Evolutionary conservation across 1,284 basidiomycete genomes (phyloP).

Genomic region (Pholiota adiposa): DNA sequence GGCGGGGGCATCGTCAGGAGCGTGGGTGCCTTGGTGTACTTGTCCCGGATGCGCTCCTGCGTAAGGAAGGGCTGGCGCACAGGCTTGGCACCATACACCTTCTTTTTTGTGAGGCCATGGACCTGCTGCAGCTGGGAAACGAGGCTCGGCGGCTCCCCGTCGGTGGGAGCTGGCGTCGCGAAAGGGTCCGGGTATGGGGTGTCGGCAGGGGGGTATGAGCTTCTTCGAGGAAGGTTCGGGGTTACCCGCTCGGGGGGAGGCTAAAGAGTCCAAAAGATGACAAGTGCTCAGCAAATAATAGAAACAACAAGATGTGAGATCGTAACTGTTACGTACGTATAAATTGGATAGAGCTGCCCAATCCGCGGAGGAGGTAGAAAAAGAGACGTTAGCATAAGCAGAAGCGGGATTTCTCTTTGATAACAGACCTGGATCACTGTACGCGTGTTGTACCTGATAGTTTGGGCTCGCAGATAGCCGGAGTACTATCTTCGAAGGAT

Average conservation of each 20-base stretch:
- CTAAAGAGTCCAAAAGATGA: constrained; percentile 7
- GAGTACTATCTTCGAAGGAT: constrained; percentile 30
- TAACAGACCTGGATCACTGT: constrained; percentile 12
- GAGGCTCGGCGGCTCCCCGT: constrained; percentile 40
- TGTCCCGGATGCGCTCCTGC: constrained; percentile 42
- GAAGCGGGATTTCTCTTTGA: background rate
- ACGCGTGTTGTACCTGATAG: constrained; percentile 12
- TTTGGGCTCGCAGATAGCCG: constrained; percentile 37
- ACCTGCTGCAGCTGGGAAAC: constrained; percentile 60
- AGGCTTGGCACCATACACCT: constrained; percentile 57
- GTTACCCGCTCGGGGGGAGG: constrained; percentile 3
- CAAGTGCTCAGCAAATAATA: background rate
- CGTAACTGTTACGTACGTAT: constrained; percentile 26
- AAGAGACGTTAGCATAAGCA: constrained; percentile 11
- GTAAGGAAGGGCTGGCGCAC: constrained; percentile 54
- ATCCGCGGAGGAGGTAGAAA: constrained; percentile 17
- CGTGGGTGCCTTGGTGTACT: constrained; percentile 28
- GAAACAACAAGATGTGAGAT: background rate
- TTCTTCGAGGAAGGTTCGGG: constrained; percentile 20
- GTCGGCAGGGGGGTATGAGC: constrained; percentile 35
- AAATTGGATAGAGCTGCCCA: constrained; percentile 14
- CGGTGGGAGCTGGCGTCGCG: constrained; percentile 17
- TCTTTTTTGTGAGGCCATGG: constrained; percentile 66
- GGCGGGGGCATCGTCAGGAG: constrained; percentile 29
- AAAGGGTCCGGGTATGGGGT: constrained; percentile 20